A percentile compares a stretch with the other conserved stretches of the same genome.
Conservation (phyloP, 2,329 filamentous ascomycete species). For the Penicillium vulpinum region DNA sequence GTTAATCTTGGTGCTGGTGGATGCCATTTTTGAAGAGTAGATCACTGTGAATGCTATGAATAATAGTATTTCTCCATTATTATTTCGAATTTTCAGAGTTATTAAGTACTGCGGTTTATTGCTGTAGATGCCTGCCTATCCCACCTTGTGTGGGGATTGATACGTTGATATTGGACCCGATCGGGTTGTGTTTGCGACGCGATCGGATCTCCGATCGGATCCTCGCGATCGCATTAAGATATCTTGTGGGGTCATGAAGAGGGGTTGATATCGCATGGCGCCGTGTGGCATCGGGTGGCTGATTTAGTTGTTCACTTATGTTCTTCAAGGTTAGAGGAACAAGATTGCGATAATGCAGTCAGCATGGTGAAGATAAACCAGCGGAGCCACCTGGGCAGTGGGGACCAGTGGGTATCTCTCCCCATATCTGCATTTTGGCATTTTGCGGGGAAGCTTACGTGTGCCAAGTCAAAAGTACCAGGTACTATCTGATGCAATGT, state of each 20-base stretch:
- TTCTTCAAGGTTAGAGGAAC: not conserved
- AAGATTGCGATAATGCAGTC: not conserved
- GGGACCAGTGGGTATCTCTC: not conserved
- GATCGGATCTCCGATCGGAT: not conserved
- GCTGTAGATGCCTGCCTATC: not conserved
- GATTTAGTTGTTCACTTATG: not conserved
- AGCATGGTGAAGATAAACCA: not conserved
- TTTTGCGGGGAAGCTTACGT: not conserved
- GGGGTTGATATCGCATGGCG: not conserved
- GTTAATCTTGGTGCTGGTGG: not conserved
- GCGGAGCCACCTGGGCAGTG: too few species aligned
- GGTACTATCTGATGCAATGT: too few species aligned
- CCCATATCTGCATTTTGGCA: not conserved
- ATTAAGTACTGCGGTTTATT: not conserved
- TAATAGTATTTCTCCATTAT: not conserved
- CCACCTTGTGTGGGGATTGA: not conserved
- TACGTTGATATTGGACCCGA: not conserved
- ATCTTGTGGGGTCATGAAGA: not conserved
- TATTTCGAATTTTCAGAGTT: not conserved
- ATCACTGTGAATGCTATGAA: not conserved
- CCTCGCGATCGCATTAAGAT: not conserved
- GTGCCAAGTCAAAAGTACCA: not conserved
- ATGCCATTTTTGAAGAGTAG: not conserved
- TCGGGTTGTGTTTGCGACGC: not conserved
- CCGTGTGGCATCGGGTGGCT: not conserved